A percentile compares a stretch with the other conserved stretches of the same genome.
Evolutionary conservation across 2,329 filamentous ascomycete species (phyloP).

Genomic region (Aspergillus quadrilineatus): DNA sequence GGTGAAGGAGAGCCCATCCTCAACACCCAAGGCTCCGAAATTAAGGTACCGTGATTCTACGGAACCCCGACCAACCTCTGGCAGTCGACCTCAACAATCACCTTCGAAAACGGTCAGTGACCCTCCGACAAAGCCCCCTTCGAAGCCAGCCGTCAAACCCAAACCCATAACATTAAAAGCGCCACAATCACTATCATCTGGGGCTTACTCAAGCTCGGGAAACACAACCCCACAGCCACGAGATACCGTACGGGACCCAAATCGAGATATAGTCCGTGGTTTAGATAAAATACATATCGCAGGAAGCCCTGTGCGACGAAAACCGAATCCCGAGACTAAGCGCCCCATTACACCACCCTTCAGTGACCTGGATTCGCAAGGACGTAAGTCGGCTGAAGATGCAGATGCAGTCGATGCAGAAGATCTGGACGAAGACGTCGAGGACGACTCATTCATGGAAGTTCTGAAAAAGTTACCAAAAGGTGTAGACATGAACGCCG

Average conservation of each 20-base stretch:
- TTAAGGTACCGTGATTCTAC: slow-evolving; percentile 6
- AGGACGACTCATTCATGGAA: slow-evolving; percentile 60
- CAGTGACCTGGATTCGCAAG: slow-evolving; percentile 41
- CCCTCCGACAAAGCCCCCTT: slow-evolving; percentile 21
- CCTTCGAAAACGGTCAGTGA: slow-evolving; percentile 23
- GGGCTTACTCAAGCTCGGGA: slow-evolving; percentile 13
- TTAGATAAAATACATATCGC: slow-evolving; percentile 27
- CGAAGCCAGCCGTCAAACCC: slow-evolving; percentile 37
- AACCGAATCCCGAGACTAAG: slow-evolving; percentile 39
- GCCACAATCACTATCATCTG: slow-evolving; percentile 17
- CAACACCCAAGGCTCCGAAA: slow-evolving; percentile 11
- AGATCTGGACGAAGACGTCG: slow-evolving; percentile 26
- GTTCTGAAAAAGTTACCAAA: slow-evolving; percentile 76
- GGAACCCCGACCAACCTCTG: slow-evolving; percentile 8
- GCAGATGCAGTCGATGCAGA: slow-evolving; percentile 47
- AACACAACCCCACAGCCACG: slow-evolving; percentile 23
- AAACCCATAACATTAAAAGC: slow-evolving; percentile 37
- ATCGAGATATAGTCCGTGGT: slow-evolving; percentile 30
- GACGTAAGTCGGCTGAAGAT: slow-evolving; percentile 50
- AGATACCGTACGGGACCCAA: slow-evolving; percentile 10
- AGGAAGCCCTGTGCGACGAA: slow-evolving; percentile 23
- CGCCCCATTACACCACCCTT: slow-evolving; percentile 48
- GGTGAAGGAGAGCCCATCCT: slow-evolving; percentile 12
- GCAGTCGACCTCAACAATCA: slow-evolving; percentile 11
- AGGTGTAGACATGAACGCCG: slow-evolving; percentile 77